These are phyloP conservation scores for Biscutella auriculata DNA, from an alignment of 441 rosid species.

Conservation along the genomic window DNA sequence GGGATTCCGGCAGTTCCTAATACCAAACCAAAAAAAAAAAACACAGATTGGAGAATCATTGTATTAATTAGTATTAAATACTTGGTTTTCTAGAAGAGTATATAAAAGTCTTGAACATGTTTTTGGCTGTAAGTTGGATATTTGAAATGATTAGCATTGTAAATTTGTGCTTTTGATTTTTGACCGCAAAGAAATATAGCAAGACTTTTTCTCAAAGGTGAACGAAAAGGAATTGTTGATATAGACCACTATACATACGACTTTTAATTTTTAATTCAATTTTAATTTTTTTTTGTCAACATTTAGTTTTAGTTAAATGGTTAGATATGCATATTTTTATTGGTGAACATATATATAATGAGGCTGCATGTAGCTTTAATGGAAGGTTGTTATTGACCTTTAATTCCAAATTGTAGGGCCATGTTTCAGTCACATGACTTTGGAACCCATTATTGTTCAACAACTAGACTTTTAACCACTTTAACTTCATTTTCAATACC, in stretches of 20 bases:
- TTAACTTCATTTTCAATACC: conserved; percentile 16
- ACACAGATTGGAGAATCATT: too few species aligned
- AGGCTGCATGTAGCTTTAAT: conserved; percentile 16
- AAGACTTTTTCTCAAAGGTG: conserved; percentile 19
- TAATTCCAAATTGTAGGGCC: conserved; percentile 18
- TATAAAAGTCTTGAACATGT: background rate
- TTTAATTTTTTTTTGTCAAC: too few species aligned
- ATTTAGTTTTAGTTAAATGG: too few species aligned
- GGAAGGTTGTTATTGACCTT: conserved; percentile 26
- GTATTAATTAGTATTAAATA: too few species aligned
- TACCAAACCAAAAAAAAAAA: too few species aligned
- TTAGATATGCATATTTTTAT: conserved; percentile 10
- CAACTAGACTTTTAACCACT: conserved; percentile 25
- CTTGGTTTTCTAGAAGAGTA: background rate
- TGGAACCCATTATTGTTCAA: conserved; percentile 25
- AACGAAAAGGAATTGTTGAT: conserved; percentile 15
- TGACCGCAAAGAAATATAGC: conserved; percentile 15
- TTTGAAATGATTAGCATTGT: background rate
- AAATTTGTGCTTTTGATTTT: background rate
- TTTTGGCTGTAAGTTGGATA: background rate
- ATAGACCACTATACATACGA: background rate
- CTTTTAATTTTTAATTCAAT: background rate
- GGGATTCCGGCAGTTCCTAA: conserved; percentile 58
- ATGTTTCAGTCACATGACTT: conserved; percentile 22
- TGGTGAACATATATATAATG: background rate